Base-by-base conservation (phyloP, 2,329 filamentous ascomycete genomes). In the Byssochlamys sp. region DNA sequence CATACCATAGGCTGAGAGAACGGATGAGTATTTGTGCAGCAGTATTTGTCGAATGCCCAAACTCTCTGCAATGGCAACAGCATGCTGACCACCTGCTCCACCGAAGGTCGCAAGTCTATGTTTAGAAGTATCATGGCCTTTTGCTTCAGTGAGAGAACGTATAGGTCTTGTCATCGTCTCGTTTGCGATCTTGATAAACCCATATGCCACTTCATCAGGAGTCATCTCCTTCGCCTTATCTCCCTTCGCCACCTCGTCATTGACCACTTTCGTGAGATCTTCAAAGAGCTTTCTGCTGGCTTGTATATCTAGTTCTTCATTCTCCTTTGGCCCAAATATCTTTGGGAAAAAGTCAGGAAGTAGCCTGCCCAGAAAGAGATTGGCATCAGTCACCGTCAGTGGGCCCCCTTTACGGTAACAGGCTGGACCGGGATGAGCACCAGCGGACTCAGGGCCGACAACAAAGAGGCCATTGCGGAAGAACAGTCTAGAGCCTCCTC, bases 341-440 rank as follows among this genome's bases (percentile, higher is more conserved):
- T 91, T 92, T 0, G 92, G 92, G 72, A 97, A 97, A 78, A 95
- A 96, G 60, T 95, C 90, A 0, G 91, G 91, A 1, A 96, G 75
- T 3, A 97, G 77, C 26, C 92, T 84, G 0, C 91, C 91, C 0
- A 97, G 82, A 69, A 90, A 91, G 4, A 96, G 73, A 64, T 96
- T 96, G 4, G 91, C 91, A 67, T 96, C 91, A 0, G 92, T 96
- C 7, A 96, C 91, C 0, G 91, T 94, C 12, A 92, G 80, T 2
- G 91, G 91, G 0, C 91, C 91, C 0, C 89, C 91, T 72, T 96
- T 96, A 12, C 91, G 84, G 72, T 96, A 96, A 66, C 91, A 96
- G 1, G 90, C 90, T 11, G 91, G 91, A 0, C 91, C 91, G 0
- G 91, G 91, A 68, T 96, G 91, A 2, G 91, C 91, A 35, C 90